phyloP scores from a whole-genome alignment of 192 early-diverging fungal genomes.

The Haplosporangium gracile region DNA sequence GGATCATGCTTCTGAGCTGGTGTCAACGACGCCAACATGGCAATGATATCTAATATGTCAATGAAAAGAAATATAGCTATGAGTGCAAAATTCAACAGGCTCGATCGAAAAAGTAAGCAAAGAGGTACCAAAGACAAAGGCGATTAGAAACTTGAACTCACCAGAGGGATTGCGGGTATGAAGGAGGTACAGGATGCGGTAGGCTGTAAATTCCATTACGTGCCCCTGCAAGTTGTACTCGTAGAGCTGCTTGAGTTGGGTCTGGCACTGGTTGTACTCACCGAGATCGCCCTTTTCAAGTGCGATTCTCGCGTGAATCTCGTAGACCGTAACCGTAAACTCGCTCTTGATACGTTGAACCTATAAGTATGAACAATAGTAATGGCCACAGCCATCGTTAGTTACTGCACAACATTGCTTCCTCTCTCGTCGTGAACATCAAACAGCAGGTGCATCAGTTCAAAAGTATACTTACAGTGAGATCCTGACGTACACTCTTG shows the following conservation, averaged over 20 bases:
- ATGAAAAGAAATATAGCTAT: background rate
- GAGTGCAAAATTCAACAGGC: background rate
- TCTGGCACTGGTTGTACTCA: slow-evolving; percentile 99
- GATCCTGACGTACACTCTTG: slow-evolving; percentile 95
- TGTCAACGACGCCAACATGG: slow-evolving; percentile 81
- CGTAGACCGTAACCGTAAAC: slow-evolving; percentile 96
- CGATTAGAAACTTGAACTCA: slow-evolving; percentile 31
- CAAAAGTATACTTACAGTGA: slow-evolving; percentile 75
- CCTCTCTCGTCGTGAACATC: background rate
- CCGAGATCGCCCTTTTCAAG: slow-evolving; percentile 96
- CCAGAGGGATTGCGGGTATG: slow-evolving; percentile 89
- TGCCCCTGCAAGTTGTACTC: slow-evolving; percentile 76
- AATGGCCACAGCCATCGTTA: background rate
- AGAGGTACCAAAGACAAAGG: background rate
- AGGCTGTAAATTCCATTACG: slow-evolving; percentile 93
- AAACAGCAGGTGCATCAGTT: background rate
- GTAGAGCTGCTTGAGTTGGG: slow-evolving; percentile 93
- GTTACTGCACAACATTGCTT: background rate
- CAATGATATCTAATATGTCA: slow-evolving; percentile 85
- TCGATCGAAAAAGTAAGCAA: background rate
- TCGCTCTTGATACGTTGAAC: slow-evolving; percentile 93
- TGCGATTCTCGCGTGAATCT: slow-evolving; percentile 95
- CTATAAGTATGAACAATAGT: slow-evolving; percentile 35
- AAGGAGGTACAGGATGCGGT: slow-evolving; percentile 92
- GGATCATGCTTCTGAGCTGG: slow-evolving; percentile 71